Conservation (phyloP, 179 eudicot species). For the Beta lomatogona region DNA sequence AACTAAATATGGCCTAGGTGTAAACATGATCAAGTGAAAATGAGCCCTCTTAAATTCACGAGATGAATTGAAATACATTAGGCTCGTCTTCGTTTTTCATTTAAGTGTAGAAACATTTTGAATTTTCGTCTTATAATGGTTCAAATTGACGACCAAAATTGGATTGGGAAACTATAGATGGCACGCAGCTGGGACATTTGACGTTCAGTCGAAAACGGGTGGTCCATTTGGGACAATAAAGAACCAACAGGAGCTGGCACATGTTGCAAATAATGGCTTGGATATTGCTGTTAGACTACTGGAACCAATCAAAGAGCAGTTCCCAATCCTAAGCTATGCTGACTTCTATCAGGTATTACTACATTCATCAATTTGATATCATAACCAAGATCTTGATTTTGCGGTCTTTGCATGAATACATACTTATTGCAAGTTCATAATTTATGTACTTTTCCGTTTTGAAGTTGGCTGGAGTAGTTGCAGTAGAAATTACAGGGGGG, state of each 20-base stretch:
- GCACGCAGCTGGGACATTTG: constrained; percentile 45
- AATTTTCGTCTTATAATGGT: too few species aligned
- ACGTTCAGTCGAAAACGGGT: constrained; percentile 36
- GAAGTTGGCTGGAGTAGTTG: constrained; percentile 47
- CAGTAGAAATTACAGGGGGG: constrained; percentile 38
- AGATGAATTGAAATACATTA: too few species aligned
- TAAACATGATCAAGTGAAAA: too few species aligned
- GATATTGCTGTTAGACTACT: constrained; percentile 40
- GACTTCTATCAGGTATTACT: constrained; percentile 36
- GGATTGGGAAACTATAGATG: constrained; percentile 23
- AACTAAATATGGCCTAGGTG: too few species aligned
- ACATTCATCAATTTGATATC: neutral
- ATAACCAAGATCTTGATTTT: too few species aligned
- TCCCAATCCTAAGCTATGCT: constrained; percentile 34
- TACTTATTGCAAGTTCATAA: too few species aligned
- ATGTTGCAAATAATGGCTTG: constrained; percentile 38
- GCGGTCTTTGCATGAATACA: too few species aligned
- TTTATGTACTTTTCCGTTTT: neutral
- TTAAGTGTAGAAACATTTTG: too few species aligned
- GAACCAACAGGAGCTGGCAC: constrained; percentile 31
- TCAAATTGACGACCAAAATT: too few species aligned
- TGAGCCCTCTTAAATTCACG: too few species aligned
- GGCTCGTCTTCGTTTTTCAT: too few species aligned
- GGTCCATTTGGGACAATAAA: constrained; percentile 46
- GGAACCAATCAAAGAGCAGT: constrained; percentile 39